Percentiles rank a stretch among this genome's conserved stretches.
phyloP scores from a whole-genome alignment of 1,284 basidiomycete species.

The Stygiomarasmius scandens region DNA sequence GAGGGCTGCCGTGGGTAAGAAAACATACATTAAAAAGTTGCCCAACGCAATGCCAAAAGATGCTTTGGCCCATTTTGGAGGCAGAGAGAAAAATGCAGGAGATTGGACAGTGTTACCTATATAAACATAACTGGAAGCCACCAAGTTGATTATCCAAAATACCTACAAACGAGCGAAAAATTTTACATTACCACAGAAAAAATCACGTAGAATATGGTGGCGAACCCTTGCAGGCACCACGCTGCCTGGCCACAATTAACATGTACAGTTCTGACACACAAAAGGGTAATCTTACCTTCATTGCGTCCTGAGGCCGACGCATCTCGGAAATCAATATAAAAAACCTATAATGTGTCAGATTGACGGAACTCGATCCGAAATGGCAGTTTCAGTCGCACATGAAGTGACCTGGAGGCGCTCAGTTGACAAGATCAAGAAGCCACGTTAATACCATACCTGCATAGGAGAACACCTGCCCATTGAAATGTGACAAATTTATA shows the following conservation, averaged over 20 bases:
- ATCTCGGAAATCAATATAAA: slow-evolving; percentile 62
- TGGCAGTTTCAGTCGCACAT: slow-evolving; percentile 37
- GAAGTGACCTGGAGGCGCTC: slow-evolving; percentile 45
- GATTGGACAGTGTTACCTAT: slow-evolving; percentile 60
- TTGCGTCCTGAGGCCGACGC: slow-evolving; percentile 51
- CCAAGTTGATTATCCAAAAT: not conserved
- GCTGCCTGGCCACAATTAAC: slow-evolving; percentile 39
- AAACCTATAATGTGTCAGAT: slow-evolving; percentile 36
- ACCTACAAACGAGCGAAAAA: not conserved
- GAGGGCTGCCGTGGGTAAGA: not conserved
- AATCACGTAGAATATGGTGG: slow-evolving; percentile 51
- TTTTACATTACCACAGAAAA: slow-evolving; percentile 51
- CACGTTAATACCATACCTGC: slow-evolving; percentile 37
- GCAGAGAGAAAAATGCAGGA: slow-evolving; percentile 54
- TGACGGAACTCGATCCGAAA: not conserved
- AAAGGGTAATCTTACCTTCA: slow-evolving; percentile 42
- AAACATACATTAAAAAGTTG: slow-evolving; percentile 52
- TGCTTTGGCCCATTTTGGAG: slow-evolving; percentile 52
- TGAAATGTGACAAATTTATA: no score
- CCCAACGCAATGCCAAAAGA: slow-evolving; percentile 49
- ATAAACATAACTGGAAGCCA: slow-evolving; percentile 47
- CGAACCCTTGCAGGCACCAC: slow-evolving; percentile 53
- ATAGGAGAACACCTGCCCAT: slow-evolving; percentile 61
- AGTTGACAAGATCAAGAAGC: not conserved
- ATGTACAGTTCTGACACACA: not conserved